phyloP scores from a whole-genome alignment of 2,329 filamentous ascomycete species.

The Rhynchosporium secalis region DNA sequence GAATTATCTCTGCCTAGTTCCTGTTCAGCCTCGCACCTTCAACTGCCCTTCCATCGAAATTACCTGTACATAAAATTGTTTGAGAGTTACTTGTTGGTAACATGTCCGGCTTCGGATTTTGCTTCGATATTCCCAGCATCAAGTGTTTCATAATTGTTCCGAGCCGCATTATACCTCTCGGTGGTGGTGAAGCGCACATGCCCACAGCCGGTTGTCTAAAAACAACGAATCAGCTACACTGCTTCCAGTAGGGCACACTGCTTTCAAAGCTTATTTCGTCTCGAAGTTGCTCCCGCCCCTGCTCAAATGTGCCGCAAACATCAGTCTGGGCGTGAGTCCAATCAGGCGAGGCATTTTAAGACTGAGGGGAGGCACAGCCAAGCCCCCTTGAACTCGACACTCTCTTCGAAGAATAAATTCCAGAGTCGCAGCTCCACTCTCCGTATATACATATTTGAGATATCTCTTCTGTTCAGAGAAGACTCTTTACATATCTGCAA shows the following conservation, averaged over 20 bases:
- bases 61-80: conserved; percentile 14
- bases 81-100: neutral
- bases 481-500: conserved; percentile 2
- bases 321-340: conserved; percentile 9
- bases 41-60: neutral
- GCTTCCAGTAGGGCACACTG: conserved; percentile 3
- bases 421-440: conserved; percentile 3
- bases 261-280: conserved; percentile 10
- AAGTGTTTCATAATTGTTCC: conserved; percentile 15
- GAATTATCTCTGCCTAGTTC: neutral
- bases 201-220: conserved; percentile 8
- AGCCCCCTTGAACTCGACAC: conserved; percentile 5
- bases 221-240: conserved; percentile 4
- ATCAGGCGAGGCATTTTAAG: conserved; percentile 10
- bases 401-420: neutral
- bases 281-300: neutral
- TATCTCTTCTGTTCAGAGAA: neutral
- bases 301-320: conserved; percentile 6
- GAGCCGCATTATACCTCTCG: conserved; percentile 7
- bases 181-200: conserved; percentile 16
- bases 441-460: neutral
- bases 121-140: conserved; percentile 17
- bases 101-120: conserved; percentile 9
- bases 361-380: conserved; percentile 8
- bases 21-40: neutral